phyloP scores from a whole-genome alignment of 495 filamentous ascomycete species.

The Clohesyomyces aquaticus region DNA sequence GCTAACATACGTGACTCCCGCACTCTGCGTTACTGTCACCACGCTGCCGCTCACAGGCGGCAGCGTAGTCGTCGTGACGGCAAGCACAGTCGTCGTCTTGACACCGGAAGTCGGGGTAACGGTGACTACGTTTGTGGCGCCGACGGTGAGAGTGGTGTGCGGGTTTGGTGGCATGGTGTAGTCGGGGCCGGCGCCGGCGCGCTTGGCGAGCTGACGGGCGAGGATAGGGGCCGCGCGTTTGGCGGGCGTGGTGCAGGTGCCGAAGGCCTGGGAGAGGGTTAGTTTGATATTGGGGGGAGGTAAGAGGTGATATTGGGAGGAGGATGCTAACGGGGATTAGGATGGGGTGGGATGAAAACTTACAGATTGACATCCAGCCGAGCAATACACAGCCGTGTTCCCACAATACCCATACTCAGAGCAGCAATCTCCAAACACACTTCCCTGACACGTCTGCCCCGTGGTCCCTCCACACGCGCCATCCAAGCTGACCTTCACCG shows the following conservation, averaged over 20 bases:
- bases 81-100: background rate
- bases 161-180: background rate
- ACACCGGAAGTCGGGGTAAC: background rate
- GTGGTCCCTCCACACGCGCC: conserved; percentile 15
- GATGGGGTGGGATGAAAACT: no score
- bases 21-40: background rate
- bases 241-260: conserved; percentile 2
- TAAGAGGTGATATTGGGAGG: background rate
- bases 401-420: conserved; percentile 20
- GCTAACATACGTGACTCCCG: background rate
- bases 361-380: conserved; percentile 17
- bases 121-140: background rate
- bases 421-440: conserved; percentile 13
- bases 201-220: background rate
- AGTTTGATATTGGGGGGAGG: background rate
- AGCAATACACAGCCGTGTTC: conserved; percentile 15
- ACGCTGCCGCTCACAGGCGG: background rate
- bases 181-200: background rate
- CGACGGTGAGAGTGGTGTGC: background rate
- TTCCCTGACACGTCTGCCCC: conserved; percentile 12
- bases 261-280: conserved; percentile 5
- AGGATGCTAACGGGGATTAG: no score
- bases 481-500: conserved; percentile 10
- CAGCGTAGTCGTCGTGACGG: background rate
- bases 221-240: background rate